Percentiles rank a stretch among this genome's conserved stretches.
Evolutionary conservation across 331 rosid genomes (phyloP).

Genomic region (Rhamnella rubrinervis): DNA sequence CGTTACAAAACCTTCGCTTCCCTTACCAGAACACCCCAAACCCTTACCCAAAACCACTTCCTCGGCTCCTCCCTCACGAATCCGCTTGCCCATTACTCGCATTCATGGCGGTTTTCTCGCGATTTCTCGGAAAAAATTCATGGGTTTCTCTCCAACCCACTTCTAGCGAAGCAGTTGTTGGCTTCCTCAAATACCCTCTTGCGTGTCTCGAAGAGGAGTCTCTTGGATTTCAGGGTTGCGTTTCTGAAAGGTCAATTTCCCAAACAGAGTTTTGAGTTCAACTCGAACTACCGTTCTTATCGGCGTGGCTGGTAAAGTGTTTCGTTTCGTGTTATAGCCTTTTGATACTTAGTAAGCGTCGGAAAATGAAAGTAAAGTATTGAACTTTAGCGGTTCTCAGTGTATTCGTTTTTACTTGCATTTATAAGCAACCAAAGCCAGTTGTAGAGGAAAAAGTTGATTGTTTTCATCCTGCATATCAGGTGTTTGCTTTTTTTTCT

Average conservation of each 20-base stretch:
- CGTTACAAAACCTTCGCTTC: neutral
- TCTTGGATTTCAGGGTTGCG: constrained; percentile 24
- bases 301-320: constrained; percentile 48
- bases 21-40: neutral
- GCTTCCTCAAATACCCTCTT: constrained; percentile 35
- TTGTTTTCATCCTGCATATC: neutral
- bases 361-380: constrained; percentile 1
- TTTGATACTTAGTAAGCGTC: neutral
- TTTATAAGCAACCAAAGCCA: neutral
- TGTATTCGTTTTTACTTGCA: neutral
- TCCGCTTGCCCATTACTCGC: neutral
- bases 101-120: neutral
- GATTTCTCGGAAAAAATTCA: neutral
- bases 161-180: constrained; percentile 16
- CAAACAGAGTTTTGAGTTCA: constrained; percentile 29
- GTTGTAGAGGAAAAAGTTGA: neutral
- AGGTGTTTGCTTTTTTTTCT: neutral
- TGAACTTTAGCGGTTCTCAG: neutral
- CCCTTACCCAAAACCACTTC: neutral
- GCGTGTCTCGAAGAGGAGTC: constrained; percentile 23
- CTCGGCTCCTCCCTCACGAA: neutral
- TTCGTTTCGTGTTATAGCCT: constrained; percentile 1
- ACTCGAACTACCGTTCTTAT: constrained; percentile 19
- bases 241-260: constrained; percentile 35
- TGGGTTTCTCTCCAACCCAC: neutral